Evolutionary conservation across 2,329 filamentous ascomycete species (phyloP), one percentile per base, ranked within the genome.

Genomic region (Acrocalymma vagum): DNA sequence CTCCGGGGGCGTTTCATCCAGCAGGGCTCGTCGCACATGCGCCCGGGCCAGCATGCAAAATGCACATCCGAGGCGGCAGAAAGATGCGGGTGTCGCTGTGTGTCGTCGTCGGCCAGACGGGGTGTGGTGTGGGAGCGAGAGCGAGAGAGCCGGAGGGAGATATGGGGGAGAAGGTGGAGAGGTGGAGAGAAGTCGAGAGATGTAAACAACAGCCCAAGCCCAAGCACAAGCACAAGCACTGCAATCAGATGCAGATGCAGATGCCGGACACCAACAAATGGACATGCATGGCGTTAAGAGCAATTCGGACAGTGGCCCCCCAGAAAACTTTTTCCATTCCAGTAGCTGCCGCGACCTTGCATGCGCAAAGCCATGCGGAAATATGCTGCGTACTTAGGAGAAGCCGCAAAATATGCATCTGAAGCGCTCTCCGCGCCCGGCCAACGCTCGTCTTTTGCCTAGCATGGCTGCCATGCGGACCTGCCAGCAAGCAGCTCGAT

Each of bases 11-110:
- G 51, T 48, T 48, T 57, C 53, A 55, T 60, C 44, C 55, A 58
- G 40, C n/a, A n/a, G n/a, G n/a, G n/a, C 55, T 55, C 51, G 55
- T 60, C 53, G 55, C 57, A 58, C 56, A 53, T 47, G 45, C 53
- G 57, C 57, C 49, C 54, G 53, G 54, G 43, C 54, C 54, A 54
- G 54, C 54, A 50, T 38, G 38, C 33, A 14, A 24, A n/a, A n/a
- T n/a, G n/a, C n/a, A n/a, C n/a, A n/a, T n/a, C n/a, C n/a, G 16
- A 23, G 48, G 48, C 48, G 45, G 37, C 38, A 49, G 29, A 53
- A 53, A 56, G 53, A 48, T 51, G 48, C 53, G 54, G 57, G 57
- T n/a, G n/a, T n/a, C n/a, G n/a, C n/a, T n/a, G 51, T 45, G 34
- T 38, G 30, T 17, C 20, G 42, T 53, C 45, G 52, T 51, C 45